phyloP scores from a whole-genome alignment of 768 basidiomycete species.

The Amyloporia xantha region DNA sequence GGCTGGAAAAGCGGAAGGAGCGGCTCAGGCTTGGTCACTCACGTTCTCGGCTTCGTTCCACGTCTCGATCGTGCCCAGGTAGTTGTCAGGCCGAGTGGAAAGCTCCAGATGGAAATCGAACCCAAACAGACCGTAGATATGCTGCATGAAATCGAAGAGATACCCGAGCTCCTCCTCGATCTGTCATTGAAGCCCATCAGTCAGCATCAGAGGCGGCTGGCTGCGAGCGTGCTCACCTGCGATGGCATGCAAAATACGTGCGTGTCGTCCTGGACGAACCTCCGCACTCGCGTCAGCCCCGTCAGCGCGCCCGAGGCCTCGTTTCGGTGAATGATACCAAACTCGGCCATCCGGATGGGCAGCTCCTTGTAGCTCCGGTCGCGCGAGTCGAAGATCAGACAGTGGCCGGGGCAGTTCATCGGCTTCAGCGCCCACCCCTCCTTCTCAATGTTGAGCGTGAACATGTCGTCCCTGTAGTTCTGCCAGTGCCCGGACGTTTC shows the following conservation, averaged over 20 bases:
- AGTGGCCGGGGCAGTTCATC: conserved; percentile 99
- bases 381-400: conserved; percentile 89
- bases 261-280: conserved; percentile 97
- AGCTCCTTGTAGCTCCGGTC: conserved; percentile 94
- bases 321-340: conserved; percentile 94
- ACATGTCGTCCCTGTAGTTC: conserved; percentile 99
- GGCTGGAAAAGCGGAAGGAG: too few relatives aligned
- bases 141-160: conserved; percentile 92
- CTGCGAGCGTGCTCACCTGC: conserved; percentile 45
- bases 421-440: conserved; percentile 95
- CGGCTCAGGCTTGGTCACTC: too few relatives aligned
- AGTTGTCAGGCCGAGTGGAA: conserved; percentile 94
- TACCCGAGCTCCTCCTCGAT: conserved; percentile 81
- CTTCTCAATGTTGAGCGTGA: conserved; percentile 89
- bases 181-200: conserved; percentile 28
- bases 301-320: conserved; percentile 93
- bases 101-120: conserved; percentile 92
- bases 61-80: conserved; percentile 79
- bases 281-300: conserved; percentile 85
- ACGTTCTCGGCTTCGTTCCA: conserved; percentile 89
- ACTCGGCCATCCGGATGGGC: conserved; percentile 97
- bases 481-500: conserved; percentile 98
- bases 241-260: conserved; percentile 97
- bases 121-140: conserved; percentile 90
- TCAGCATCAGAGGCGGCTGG: neutral